These are phyloP conservation scores for Ophiorrhiza pumila DNA, from an alignment of 257 asterid genomes.

Conservation along the genomic window DNA sequence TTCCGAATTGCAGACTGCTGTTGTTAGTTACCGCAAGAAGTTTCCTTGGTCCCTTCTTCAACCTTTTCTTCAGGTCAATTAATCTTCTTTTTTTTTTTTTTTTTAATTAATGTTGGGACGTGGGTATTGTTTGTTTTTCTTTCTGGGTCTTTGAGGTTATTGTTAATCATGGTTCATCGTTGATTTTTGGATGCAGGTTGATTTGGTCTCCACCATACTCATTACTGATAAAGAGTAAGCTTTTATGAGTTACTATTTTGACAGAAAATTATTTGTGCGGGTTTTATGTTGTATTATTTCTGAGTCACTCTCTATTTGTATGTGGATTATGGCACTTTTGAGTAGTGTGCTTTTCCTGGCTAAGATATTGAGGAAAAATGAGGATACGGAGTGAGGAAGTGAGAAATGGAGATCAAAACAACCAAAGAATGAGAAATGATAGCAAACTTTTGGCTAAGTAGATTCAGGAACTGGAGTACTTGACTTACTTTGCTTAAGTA, in stretches of 20 bases:
- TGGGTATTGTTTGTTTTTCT: not conserved
- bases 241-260: not conserved
- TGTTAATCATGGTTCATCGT: not conserved
- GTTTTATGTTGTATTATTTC: not conserved
- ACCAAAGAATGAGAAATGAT: not conserved
- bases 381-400: not conserved
- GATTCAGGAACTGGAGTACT: not conserved
- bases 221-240: conserved; percentile 97
- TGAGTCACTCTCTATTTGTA: not conserved
- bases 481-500: not conserved
- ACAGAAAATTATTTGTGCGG: not conserved
- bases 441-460: not conserved
- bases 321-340: not conserved
- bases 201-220: conserved; percentile 94
- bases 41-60: conserved; percentile 90
- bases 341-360: not conserved
- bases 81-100: not conserved
- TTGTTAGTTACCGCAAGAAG: conserved; percentile 77
- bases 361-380: not conserved
- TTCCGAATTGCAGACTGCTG: conserved; percentile 87
- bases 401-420: not conserved
- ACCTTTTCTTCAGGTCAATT: conserved; percentile 72
- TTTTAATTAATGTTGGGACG: not conserved
- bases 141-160: not conserved
- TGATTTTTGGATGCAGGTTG: conserved; percentile 52